A percentile compares a stretch with the other conserved stretches of the same genome.
Evolutionary conservation across 2,329 filamentous ascomycete species (phyloP).

Genomic region (Myotisia sp.): DNA sequence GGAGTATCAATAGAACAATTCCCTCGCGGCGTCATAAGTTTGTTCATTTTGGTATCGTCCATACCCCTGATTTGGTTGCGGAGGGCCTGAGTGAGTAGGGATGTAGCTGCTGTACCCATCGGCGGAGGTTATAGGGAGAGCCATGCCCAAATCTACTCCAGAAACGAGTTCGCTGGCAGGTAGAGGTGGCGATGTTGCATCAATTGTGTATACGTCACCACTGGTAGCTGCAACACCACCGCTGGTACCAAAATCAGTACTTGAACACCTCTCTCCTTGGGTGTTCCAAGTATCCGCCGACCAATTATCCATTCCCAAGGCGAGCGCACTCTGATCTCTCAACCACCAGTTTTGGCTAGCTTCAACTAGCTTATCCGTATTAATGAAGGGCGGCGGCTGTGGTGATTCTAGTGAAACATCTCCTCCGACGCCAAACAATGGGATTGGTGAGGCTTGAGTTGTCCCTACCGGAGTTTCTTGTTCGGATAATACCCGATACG

Average conservation of each 20-base stretch:
- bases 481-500: background rate
- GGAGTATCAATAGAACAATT: no score
- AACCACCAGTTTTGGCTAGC: conserved; percentile 54
- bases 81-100: background rate
- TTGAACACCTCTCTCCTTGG: background rate
- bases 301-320: conserved; percentile 47
- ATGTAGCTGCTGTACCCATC: background rate
- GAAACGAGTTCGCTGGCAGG: background rate
- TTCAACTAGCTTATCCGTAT: conserved; percentile 45
- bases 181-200: no score
- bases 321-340: conserved; percentile 47
- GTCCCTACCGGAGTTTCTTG: background rate
- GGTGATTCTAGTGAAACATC: conserved; percentile 1
- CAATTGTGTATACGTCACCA: no score
- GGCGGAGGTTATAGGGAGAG: background rate
- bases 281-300: conserved; percentile 6
- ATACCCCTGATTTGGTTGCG: background rate
- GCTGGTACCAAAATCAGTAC: no score
- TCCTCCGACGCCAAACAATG: background rate
- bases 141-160: background rate
- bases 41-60: no score
- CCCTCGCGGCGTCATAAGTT: no score
- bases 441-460: background rate
- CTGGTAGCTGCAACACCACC: no score
- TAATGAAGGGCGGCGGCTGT: conserved; percentile 33